Evolutionary conservation across 2,329 filamentous ascomycete genomes (phyloP), one percentile per base, ranked within the genome.

Genomic region (Phialemonium atrogriseum): DNA sequence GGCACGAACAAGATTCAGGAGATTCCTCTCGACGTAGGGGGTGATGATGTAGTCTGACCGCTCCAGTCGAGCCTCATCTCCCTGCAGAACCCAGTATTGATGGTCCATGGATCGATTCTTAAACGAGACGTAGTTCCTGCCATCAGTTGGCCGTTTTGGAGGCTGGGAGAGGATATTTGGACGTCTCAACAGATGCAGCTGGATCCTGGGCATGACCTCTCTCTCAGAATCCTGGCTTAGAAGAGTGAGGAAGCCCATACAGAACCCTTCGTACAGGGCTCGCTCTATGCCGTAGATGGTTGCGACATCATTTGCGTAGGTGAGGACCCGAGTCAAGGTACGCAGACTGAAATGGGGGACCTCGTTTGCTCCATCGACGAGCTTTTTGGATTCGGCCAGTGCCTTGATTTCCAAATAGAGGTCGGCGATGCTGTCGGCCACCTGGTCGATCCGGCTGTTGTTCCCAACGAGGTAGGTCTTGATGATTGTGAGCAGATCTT

Each of bases 281-380:
- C 93, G 68, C 15, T 91, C 77, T 24, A 96, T 63, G 10, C 84
- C 87, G 56, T 94, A 95, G 4, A 82, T 72, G 0, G 86, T 77
- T 0, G 84, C 75, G 41, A 95, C 88, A 32, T 88, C 82, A 41
- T 80, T 78, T 12, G 89, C 87, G 52, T 95, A 98, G 22, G 80
- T 83, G 32, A 99, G 60, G 2, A 91, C 86, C 34, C 93, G 77
- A 13, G 93, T 95, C 27, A 99, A 62, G 0, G 91, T 98, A 52
- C 91, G 78, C 36, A 99, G 73, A 64, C 89, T 96, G 65, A 95
- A 98, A 57, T 98, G 91, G 9, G 91, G 89, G 29, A 91, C 85
- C 51, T 98, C 88, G 39, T 93, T 89, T 17, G 89, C 89, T 25
- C 93, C 89, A 55, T 99, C 93, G 0, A 94, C 91, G 10, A 99